Conservation (phyloP, 805 yeast genomes). For the Blastobotrys americana region DNA sequence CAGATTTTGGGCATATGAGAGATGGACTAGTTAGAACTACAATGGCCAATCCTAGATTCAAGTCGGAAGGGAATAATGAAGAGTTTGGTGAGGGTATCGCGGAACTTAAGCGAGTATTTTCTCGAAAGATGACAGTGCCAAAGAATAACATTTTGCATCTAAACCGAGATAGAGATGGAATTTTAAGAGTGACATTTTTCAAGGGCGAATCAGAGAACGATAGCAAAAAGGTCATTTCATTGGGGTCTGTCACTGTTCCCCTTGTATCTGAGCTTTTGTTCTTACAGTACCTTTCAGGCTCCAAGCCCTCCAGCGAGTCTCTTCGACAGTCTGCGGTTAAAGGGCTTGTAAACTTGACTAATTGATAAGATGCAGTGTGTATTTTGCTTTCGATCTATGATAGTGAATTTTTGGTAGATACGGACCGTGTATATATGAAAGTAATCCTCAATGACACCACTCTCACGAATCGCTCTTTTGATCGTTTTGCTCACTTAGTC, state of each 20-base stretch:
- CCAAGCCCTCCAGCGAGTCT: slow-evolving; percentile 54
- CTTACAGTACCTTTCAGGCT: slow-evolving; percentile 67
- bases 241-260: slow-evolving; percentile 62
- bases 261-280: slow-evolving; percentile 60
- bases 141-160: slow-evolving; percentile 63
- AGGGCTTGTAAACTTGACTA: slow-evolving; percentile 15
- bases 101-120: slow-evolving; percentile 56
- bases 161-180: slow-evolving; percentile 44
- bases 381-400: too few relatives aligned
- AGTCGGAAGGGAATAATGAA: slow-evolving; percentile 36
- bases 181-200: slow-evolving; percentile 39
- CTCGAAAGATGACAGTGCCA: slow-evolving; percentile 62
- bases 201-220: slow-evolving; percentile 32
- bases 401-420: too few relatives aligned
- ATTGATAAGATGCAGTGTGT: too few relatives aligned
- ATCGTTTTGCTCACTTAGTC: background rate
- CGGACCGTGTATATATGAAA: too few relatives aligned
- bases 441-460: background rate
- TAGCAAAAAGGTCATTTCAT: slow-evolving; percentile 16
- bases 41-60: slow-evolving; percentile 56
- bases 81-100: slow-evolving; percentile 55
- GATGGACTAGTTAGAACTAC: slow-evolving; percentile 85
- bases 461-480: slow-evolving; percentile 1
- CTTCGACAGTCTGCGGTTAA: slow-evolving; percentile 41
- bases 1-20: slow-evolving; percentile 81